Base-by-base conservation (phyloP, 2,329 filamentous ascomycete species). In the Alternaria incomplexa region DNA sequence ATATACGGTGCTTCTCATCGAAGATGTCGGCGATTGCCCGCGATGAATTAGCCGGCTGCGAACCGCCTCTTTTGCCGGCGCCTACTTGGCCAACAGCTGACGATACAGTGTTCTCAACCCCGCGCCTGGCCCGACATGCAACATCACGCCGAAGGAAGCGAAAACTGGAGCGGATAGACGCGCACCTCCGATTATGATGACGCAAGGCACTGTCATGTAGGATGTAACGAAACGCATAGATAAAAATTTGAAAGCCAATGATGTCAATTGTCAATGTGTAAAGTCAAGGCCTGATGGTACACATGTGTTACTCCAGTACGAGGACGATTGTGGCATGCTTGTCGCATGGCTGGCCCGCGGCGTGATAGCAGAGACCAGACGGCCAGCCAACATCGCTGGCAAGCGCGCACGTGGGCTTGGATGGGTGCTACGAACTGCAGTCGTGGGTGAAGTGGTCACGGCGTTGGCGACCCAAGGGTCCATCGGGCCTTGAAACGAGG, bases 61-160 rank as follows among this genome's bases (percentile, higher is more conserved):
- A 32, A 36, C 54, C 50, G 30, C 44, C 28, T 56, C 50, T 63
- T 65, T 53, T 65, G 48, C 63, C 63, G 63, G 61, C 61, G 63
- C 56, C 56, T 63, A 48, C 45, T 53, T 54, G 47, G 56, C 45
- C 36, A 17, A 40, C 36, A 40, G 36, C 36, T 40, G 36, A 40
- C 36, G 36, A 40, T 40, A 13, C 25, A 48, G 40, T 53, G 43
- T 54, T 54, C 17, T 52, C 28, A 25, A 52, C 48, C 48, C 48
- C 48, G 48, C 48, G 28, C 48, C 48, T 52, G 30, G 36, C 28
- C 48, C 48, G 48, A 52, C 12, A 52, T 40, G 48, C 48, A 52
- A 52, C 48, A 32, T 40, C 48, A 40, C 28, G 48, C 48, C 20
- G 28, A 52, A 52, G 48, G 48, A 40, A 36, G 30, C 28, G 36